A percentile compares a stretch with the other conserved stretches of the same genome.
Conservation (phyloP, 1,284 basidiomycete genomes). For the Inonotus obliquus region DNA sequence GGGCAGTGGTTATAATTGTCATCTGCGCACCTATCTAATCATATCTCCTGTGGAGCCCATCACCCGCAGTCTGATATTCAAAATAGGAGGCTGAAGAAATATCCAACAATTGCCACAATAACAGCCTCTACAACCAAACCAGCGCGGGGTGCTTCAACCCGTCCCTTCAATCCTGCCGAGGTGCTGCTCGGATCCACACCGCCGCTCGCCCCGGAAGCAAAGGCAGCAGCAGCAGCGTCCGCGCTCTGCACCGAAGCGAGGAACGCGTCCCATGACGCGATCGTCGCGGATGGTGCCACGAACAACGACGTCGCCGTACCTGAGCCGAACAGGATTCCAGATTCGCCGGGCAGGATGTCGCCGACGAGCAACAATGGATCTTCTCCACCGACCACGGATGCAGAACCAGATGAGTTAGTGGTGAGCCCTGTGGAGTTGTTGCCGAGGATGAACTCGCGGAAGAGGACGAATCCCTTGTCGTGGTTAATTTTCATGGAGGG, state of each 20-base stretch:
- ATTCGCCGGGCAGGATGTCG: constrained; percentile 45
- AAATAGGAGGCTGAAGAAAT: neutral
- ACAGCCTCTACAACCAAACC: neutral
- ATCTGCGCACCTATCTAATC: too few species aligned
- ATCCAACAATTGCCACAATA: neutral
- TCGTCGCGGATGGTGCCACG: constrained; percentile 47
- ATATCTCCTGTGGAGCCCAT: too few species aligned
- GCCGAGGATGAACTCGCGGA: constrained; percentile 58
- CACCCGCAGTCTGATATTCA: too few species aligned
- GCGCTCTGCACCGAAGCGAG: constrained; percentile 21
- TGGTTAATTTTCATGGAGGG: neutral
- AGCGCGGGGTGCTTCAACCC: neutral
- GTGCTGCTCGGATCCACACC: neutral
- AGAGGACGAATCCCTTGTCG: constrained; percentile 49
- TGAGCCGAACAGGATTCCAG: constrained; percentile 49
- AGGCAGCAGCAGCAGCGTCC: neutral
- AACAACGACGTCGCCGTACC: constrained; percentile 46
- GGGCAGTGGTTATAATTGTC: too few species aligned
- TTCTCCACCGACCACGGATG: constrained; percentile 53
- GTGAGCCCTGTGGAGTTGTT: constrained; percentile 48
- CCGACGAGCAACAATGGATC: constrained; percentile 35
- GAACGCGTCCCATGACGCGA: constrained; percentile 48
- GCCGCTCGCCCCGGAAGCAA: neutral
- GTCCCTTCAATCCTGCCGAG: neutral
- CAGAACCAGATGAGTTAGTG: constrained; percentile 22